These are phyloP conservation scores for Chaetomium globosum DNA, from an alignment of 2,329 filamentous ascomycete genomes.

Conservation along the genomic window DNA sequence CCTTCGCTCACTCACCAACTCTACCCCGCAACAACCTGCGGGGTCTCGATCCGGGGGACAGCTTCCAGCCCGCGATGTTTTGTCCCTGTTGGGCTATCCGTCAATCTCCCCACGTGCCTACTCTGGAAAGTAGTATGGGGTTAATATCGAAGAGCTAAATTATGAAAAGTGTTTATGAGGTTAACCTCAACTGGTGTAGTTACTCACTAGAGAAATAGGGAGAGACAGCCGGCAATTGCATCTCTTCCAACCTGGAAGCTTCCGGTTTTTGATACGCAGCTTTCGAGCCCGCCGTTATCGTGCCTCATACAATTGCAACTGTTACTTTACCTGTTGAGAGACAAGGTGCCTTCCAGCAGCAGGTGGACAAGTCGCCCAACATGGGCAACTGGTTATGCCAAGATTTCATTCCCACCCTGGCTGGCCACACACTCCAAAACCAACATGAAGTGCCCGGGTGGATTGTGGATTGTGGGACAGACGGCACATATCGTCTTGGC, in stretches of 20 bases:
- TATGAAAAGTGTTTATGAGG: not conserved
- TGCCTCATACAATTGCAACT: not conserved
- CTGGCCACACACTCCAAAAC: not conserved
- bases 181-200: not conserved
- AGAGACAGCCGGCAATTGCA: not conserved
- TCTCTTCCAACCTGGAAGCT: not conserved
- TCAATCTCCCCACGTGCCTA: not conserved
- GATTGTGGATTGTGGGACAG: slow-evolving; percentile 4
- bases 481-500: slow-evolving; percentile 8
- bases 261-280: not conserved
- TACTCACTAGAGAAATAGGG: not conserved
- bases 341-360: not conserved
- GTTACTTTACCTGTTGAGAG: not conserved
- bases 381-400: not conserved
- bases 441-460: not conserved
- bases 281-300: not conserved
- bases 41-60: not conserved
- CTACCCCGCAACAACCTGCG: slow-evolving; percentile 1
- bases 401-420: not conserved
- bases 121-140: not conserved
- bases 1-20: not conserved
- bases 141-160: not conserved
- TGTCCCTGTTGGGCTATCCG: not conserved
- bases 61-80: not conserved
- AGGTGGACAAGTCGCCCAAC: not conserved